A percentile compares a stretch with the other conserved stretches of the same genome.
phyloP scores from a whole-genome alignment of 73 alveolate genomes.

The Paramecium sexaurelia region DNA sequence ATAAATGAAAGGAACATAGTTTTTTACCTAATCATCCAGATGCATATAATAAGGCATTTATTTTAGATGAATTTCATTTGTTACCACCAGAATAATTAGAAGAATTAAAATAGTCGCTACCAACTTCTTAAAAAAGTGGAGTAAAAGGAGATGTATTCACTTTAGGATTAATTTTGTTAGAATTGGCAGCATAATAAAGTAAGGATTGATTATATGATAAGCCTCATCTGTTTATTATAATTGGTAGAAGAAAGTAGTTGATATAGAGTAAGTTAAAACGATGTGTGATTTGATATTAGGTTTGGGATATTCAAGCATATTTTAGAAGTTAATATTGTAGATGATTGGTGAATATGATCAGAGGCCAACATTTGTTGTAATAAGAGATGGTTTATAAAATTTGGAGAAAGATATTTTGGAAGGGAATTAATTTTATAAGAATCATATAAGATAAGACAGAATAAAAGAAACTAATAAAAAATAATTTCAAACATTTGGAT shows the following conservation, averaged over 20 bases:
- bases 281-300: not conserved
- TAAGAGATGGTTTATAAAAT: not conserved
- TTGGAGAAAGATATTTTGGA: not conserved
- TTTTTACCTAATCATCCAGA: not conserved
- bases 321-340: not conserved
- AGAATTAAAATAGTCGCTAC: not conserved
- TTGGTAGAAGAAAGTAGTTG: not conserved
- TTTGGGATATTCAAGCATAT: not conserved
- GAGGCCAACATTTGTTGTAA: not conserved
- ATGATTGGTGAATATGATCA: not conserved
- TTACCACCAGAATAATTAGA: slow-evolving; percentile 27
- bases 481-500: slow-evolving; percentile 27
- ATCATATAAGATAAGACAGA: not conserved
- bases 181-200: not conserved
- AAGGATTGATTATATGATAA: not conserved
- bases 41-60: not conserved
- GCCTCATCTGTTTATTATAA: not conserved
- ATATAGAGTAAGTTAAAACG: not conserved
- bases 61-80: not conserved
- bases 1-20: not conserved
- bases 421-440: not conserved
- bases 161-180: not conserved
- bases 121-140: not conserved
- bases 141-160: slow-evolving; percentile 5
- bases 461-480: not conserved